Base-by-base conservation (phyloP, 176 grass and related monocot species). In the Raddia distichophylla region DNA sequence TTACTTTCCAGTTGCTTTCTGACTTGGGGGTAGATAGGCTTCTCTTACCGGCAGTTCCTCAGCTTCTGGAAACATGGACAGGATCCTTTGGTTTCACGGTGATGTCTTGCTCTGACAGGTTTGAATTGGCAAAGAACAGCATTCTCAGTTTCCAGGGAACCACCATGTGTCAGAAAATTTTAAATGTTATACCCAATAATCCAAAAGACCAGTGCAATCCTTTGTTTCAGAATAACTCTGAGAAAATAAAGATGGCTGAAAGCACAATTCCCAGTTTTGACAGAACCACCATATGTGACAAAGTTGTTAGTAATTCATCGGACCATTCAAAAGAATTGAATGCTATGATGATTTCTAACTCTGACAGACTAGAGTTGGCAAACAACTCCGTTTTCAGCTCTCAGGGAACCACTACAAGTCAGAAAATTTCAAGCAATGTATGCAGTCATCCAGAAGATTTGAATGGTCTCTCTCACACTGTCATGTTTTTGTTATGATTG, bases 81-180 rank as follows among this genome's bases (percentile, higher is more conserved):
- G 64, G 50, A 44, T 86, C 82, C 22, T 93, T 96, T 71, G 85
- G 83, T 65, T 96, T 96, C 80, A 85, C 61, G 76, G 40, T 64
- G 76, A 85, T 93, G 82, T 59, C 64, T 4, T 63, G 46, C 51
- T 76, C 66, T 83, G 86, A 93, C 10, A 83, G 77, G 75, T 22
- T 79, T 67, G 77, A 90, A 15, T 59, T 96, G 64, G 66, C 78
- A 64, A 65, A 75, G 69, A 64, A 84, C 61, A 72, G 60, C 60
- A 32, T 96, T 80, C 79, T 93, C 49, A 85, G 76, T 69, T 96
- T 96, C 83, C 83, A 83, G 48, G 90, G 83, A 80, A 88, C 90
- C 71, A 90, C 83, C 43, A 78, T 96, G 83, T 93, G 90, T 58
- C 79, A 91, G 64, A 96, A 96, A 52, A 18, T 83, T 65, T 49